Evolutionary conservation across 148 eudicot genomes (phyloP).

Genomic region (Rhododendron simsii): DNA sequence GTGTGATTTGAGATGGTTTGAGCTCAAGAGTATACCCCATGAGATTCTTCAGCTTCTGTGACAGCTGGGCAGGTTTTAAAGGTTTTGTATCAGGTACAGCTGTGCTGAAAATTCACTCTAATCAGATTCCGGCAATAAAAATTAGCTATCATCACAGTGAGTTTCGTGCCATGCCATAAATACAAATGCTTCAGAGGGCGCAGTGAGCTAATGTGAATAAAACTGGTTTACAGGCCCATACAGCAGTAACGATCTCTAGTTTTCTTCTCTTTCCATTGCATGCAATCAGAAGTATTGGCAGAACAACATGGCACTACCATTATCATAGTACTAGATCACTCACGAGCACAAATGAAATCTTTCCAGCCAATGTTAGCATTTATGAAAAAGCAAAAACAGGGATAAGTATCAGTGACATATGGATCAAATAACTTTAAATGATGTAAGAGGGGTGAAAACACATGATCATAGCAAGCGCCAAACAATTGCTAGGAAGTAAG

Average conservation of each 20-base stretch:
- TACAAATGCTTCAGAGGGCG: neutral
- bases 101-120: slow-evolving; percentile 50
- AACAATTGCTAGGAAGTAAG: neutral
- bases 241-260: neutral
- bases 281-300: neutral
- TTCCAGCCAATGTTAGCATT: neutral
- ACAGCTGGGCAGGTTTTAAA: slow-evolving; percentile 49
- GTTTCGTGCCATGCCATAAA: neutral
- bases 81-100: slow-evolving; percentile 68
- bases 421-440: neutral
- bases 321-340: neutral
- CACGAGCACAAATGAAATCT: neutral
- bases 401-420: neutral
- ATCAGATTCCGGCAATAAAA: slow-evolving; percentile 23
- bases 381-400: neutral
- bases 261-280: neutral
- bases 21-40: slow-evolving; percentile 72
- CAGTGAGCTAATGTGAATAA: neutral
- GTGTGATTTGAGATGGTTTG: slow-evolving; percentile 70
- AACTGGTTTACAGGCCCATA: neutral
- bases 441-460: neutral
- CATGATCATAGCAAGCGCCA: neutral
- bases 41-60: slow-evolving; percentile 53
- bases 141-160: neutral
- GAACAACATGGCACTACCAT: neutral